Conservation (phyloP, 2,329 filamentous ascomycete genomes). For the Mollisia scopiformis region DNA sequence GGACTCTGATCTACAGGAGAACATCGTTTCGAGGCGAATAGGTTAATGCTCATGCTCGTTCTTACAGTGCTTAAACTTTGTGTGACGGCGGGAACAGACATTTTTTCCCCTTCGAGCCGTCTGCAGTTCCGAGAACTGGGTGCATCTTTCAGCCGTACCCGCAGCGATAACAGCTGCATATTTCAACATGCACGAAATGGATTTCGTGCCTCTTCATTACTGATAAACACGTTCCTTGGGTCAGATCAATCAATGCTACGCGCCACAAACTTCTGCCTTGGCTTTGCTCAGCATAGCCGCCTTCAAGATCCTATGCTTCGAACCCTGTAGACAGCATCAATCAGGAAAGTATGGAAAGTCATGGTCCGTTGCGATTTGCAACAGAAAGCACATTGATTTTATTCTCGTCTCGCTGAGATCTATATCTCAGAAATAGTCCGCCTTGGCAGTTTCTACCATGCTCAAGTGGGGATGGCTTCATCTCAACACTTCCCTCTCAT, state of each 20-base stretch:
- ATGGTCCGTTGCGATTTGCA: constrained; percentile 16
- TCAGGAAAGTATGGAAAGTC: constrained; percentile 9
- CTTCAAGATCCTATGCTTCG: not conserved
- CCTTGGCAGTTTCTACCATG: not conserved
- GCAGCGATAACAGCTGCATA: constrained; percentile 7
- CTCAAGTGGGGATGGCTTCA: not conserved
- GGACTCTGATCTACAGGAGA: constrained; percentile 4
- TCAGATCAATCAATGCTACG: constrained; percentile 13
- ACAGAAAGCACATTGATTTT: constrained; percentile 3
- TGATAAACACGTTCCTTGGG: constrained; percentile 5
- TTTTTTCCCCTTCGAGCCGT: constrained; percentile 7
- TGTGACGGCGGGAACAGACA: constrained; percentile 6
- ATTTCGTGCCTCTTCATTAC: constrained; percentile 6
- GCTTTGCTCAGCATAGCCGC: constrained; percentile 8
- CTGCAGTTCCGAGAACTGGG: constrained; percentile 1
- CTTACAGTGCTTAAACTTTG: not conserved
- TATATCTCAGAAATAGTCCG: constrained; percentile 5
- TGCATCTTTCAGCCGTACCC: constrained; percentile 11
- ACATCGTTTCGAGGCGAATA: constrained; percentile 3
- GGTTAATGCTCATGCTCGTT: constrained; percentile 5
- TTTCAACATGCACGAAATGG: constrained; percentile 8
- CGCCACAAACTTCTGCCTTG: constrained; percentile 8
- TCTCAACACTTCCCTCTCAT: not conserved
- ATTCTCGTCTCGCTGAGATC: not conserved
- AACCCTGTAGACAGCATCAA: constrained; percentile 10